These are phyloP conservation scores for Zymoseptoria crescenta DNA, from an alignment of 2,329 filamentous ascomycete genomes.

Conservation along the genomic window DNA sequence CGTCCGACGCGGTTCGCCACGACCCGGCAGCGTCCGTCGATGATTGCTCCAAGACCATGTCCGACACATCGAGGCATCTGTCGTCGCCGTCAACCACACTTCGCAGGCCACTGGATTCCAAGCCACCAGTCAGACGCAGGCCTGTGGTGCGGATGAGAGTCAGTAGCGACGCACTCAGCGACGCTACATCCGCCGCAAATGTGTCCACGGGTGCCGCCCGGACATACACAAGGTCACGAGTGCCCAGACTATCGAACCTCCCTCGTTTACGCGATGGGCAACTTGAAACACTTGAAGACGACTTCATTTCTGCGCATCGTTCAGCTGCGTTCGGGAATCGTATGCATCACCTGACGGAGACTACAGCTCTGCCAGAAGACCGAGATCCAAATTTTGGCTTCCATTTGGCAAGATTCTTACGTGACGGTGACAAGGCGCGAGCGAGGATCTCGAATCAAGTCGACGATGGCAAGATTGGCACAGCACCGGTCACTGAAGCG, in stretches of 20 bases:
- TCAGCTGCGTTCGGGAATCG: conserved; percentile 31
- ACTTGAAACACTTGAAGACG: conserved; percentile 36
- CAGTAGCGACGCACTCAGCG: not conserved
- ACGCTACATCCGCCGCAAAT: not conserved
- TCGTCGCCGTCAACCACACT: not conserved
- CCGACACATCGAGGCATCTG: not conserved
- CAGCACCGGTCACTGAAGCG: not conserved
- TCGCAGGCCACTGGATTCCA: not conserved
- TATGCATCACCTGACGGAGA: conserved; percentile 24
- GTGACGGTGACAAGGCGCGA: not conserved
- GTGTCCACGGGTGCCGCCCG: not conserved
- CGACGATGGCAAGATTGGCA: conserved; percentile 1
- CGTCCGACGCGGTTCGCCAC: not conserved
- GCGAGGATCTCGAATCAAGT: not conserved
- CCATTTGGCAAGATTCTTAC: conserved; percentile 23
- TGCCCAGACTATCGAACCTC: conserved; percentile 1
- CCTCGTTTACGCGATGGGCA: conserved; percentile 30
- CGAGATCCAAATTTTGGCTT: conserved; percentile 17
- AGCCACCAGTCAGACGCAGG: not conserved
- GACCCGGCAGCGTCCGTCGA: not conserved
- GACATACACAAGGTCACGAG: not conserved
- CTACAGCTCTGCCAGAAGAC: conserved; percentile 10
- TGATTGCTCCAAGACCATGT: not conserved
- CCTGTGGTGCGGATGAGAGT: not conserved
- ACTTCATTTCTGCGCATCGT: conserved; percentile 30